These are phyloP conservation scores for Copromyces sp. DNA, from an alignment of 495 filamentous ascomycete species.

Conservation along the genomic window DNA sequence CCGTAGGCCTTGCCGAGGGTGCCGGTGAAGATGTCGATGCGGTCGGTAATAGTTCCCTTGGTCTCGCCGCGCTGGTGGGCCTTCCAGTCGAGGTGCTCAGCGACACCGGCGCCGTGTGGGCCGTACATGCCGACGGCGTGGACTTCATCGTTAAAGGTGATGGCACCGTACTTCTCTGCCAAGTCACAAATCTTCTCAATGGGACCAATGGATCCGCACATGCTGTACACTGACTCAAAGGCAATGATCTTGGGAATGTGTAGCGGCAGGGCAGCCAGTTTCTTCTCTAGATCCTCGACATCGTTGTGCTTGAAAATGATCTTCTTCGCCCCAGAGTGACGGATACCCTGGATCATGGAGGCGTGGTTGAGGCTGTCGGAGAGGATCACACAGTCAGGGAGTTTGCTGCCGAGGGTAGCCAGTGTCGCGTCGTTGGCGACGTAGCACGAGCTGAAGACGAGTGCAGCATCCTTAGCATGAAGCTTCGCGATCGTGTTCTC, in stretches of 20 bases:
- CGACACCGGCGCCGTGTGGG: constrained; percentile 89
- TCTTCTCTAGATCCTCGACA: constrained; percentile 75
- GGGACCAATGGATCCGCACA: constrained; percentile 95
- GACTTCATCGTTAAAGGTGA: constrained; percentile 97
- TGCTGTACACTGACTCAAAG: constrained; percentile 96
- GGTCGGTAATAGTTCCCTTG: constrained; percentile 83
- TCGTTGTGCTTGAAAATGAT: constrained; percentile 99
- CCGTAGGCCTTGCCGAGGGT: constrained; percentile 97
- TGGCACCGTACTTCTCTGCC: constrained; percentile 92
- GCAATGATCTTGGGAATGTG: constrained; percentile 94
- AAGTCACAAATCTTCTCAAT: constrained; percentile 94
- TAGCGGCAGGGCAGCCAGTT: constrained; percentile 75
- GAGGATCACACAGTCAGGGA: constrained; percentile 91
- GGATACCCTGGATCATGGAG: constrained; percentile 98
- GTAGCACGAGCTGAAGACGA: constrained; percentile 95
- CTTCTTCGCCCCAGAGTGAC: constrained; percentile 91
- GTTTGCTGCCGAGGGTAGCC: constrained; percentile 87
- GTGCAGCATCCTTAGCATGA: constrained; percentile 78
- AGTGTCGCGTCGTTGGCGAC: constrained; percentile 98
- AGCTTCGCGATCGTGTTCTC: constrained; percentile 80
- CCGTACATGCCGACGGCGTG: constrained; percentile 99
- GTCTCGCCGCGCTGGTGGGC: constrained; percentile 57
- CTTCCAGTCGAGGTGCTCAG: constrained; percentile 93
- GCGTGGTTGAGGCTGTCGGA: constrained; percentile 95
- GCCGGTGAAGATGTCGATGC: constrained; percentile 93